Percentiles rank a stretch among this genome's conserved stretches.
These are phyloP conservation scores for Posidonia australis DNA, from an alignment of 106 monocot species.

Conservation along the genomic window DNA sequence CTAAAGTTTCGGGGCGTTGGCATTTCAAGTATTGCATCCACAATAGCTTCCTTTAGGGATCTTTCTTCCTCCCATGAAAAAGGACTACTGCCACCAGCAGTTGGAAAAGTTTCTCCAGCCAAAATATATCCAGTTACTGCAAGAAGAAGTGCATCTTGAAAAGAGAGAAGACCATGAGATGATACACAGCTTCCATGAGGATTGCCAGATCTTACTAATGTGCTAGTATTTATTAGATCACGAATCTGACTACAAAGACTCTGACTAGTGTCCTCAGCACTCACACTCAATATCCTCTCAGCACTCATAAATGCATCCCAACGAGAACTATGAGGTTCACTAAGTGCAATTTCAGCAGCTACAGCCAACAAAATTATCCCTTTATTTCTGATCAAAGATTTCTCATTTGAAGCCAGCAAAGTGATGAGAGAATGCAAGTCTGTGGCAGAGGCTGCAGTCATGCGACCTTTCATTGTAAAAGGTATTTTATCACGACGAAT, in stretches of 20 bases:
- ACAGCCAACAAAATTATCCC: constrained; percentile 69
- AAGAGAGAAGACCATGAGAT: constrained; percentile 47
- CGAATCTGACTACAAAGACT: constrained; percentile 77
- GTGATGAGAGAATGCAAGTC: constrained; percentile 51
- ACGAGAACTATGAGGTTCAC: constrained; percentile 52
- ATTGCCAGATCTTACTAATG: constrained; percentile 21
- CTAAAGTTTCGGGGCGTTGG: constrained; percentile 34
- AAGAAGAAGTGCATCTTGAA: constrained; percentile 81
- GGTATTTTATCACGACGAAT: constrained; percentile 61
- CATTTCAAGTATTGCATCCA: constrained; percentile 64
- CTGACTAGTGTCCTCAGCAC: constrained; percentile 62
- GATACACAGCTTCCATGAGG: constrained; percentile 4
- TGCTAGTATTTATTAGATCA: constrained; percentile 77
- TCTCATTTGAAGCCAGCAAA: constrained; percentile 43
- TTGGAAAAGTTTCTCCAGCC: constrained; percentile 79
- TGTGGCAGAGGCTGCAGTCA: constrained; percentile 26
- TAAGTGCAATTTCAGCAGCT: constrained; percentile 57
- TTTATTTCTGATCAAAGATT: constrained; percentile 55
- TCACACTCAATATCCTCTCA: constrained; percentile 66
- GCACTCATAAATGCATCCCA: constrained; percentile 96
- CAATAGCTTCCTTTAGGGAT: constrained; percentile 72
- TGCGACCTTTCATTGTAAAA: constrained; percentile 35
- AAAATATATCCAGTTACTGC: constrained; percentile 78
- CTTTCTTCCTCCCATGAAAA: constrained; percentile 99
- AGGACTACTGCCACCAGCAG: constrained; percentile 53